A percentile compares a stretch with the other conserved stretches of the same genome.
Conservation (phyloP, 2,329 filamentous ascomycete species). For the Penicillium paneum region DNA sequence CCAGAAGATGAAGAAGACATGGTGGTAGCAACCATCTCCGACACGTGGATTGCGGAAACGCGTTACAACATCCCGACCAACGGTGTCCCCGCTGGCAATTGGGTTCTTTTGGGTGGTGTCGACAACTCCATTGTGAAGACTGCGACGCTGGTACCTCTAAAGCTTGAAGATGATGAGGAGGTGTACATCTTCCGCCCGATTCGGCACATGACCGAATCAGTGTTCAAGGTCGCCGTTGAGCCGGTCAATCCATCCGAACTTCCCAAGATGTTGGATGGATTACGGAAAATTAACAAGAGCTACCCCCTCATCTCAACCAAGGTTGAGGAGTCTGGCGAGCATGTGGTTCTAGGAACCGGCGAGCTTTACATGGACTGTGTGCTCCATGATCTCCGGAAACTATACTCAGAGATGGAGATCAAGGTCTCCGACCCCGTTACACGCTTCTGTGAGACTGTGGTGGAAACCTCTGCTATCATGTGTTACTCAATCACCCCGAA, state of each 20-base stretch:
- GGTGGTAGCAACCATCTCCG: conserved; percentile 76
- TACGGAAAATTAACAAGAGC: conserved; percentile 96
- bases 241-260: conserved; percentile 97
- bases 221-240: conserved; percentile 96
- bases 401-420: conserved; percentile 99
- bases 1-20: conserved; percentile 98
- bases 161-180: conserved; percentile 81
- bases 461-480: conserved; percentile 95
- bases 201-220: conserved; percentile 92
- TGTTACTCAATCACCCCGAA: conserved; percentile 97
- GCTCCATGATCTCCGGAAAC: conserved; percentile 80
- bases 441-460: conserved; percentile 94
- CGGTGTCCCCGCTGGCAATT: conserved; percentile 89
- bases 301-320: conserved; percentile 95
- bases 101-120: conserved; percentile 85
- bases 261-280: conserved; percentile 96
- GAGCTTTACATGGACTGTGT: conserved; percentile 99
- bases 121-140: conserved; percentile 99
- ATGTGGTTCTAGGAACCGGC: conserved; percentile 89
- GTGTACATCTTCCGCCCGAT: conserved; percentile 94
- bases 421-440: conserved; percentile 98
- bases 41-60: conserved; percentile 88
- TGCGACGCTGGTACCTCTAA: conserved; percentile 79
- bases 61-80: conserved; percentile 89
- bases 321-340: conserved; percentile 96